Conservation (phyloP, 2,329 filamentous ascomycete species). For the Nothophaeocryptopus gaeumannii region DNA sequence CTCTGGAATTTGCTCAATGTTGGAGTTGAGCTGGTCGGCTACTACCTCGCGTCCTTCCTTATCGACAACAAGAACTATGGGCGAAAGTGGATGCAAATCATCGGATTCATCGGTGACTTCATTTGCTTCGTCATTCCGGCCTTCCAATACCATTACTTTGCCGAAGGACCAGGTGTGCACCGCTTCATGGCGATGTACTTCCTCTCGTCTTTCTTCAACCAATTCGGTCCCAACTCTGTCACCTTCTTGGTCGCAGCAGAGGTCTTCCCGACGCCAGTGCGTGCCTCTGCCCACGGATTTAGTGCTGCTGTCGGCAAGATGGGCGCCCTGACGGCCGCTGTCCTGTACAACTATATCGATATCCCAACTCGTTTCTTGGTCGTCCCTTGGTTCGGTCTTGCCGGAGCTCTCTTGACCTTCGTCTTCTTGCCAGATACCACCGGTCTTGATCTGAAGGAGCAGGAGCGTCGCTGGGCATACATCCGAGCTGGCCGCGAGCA, state of each 20-base stretch:
- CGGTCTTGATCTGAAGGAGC: constrained; percentile 92
- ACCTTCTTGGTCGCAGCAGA: constrained; percentile 96
- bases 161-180: constrained; percentile 65
- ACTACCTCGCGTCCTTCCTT: constrained; percentile 83
- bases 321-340: constrained; percentile 79
- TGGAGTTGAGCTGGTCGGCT: constrained; percentile 77
- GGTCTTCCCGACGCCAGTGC: constrained; percentile 91
- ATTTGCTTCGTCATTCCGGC: constrained; percentile 89
- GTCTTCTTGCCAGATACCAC: constrained; percentile 95
- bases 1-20: constrained; percentile 91
- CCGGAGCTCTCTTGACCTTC: constrained; percentile 76
- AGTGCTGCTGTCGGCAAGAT: constrained; percentile 88
- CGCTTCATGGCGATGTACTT: constrained; percentile 99
- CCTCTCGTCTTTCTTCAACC: constrained; percentile 96
- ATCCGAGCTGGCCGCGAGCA: constrained; percentile 72
- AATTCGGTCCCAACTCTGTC: constrained; percentile 94
- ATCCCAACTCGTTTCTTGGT: constrained; percentile 83
- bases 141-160: constrained; percentile 86
- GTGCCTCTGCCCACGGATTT: constrained; percentile 90
- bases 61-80: constrained; percentile 97
- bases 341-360: constrained; percentile 93
- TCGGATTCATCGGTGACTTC: constrained; percentile 91
- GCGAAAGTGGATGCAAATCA: constrained; percentile 91
- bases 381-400: constrained; percentile 92
- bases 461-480: constrained; percentile 89